phyloP scores from a whole-genome alignment of 176 grass and related monocot genomes.

The Ensete glaucum region DNA sequence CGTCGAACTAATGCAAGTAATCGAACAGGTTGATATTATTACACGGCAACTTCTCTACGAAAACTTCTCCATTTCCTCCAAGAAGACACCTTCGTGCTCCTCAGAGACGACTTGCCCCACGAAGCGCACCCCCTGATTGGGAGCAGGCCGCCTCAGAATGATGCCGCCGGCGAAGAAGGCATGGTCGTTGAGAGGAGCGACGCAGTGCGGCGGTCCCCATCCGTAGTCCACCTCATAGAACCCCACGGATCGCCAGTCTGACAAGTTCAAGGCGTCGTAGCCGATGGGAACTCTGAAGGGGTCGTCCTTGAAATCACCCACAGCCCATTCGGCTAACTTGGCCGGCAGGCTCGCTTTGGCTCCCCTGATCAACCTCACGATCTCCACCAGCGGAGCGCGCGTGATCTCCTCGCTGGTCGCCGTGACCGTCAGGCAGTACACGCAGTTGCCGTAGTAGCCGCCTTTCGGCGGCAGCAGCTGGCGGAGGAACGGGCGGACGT shows the following conservation, averaged over 20 bases:
- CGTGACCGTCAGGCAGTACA: neutral
- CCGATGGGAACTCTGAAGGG: neutral
- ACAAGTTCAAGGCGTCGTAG: neutral
- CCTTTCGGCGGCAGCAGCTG: neutral
- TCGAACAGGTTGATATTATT: neutral
- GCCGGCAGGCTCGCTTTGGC: neutral
- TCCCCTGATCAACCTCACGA: neutral
- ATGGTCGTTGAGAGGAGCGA: neutral
- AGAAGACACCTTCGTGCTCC: neutral
- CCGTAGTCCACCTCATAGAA: constrained; percentile 2
- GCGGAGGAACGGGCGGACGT: neutral
- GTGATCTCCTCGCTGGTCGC: neutral
- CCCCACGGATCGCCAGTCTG: constrained; percentile 6
- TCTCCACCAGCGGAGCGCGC: neutral
- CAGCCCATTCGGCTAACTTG: neutral
- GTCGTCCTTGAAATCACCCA: neutral
- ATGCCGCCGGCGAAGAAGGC: neutral
- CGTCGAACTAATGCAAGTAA: too few relatives aligned
- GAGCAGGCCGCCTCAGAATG: neutral
- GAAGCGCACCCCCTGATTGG: neutral
- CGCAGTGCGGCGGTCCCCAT: neutral
- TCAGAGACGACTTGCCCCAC: neutral
- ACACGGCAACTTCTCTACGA: neutral
- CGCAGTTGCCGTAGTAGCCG: constrained; percentile 8
- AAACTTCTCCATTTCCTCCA: neutral